phyloP scores from a whole-genome alignment of 106 monocot species.

The Dendrobium catenatum region DNA sequence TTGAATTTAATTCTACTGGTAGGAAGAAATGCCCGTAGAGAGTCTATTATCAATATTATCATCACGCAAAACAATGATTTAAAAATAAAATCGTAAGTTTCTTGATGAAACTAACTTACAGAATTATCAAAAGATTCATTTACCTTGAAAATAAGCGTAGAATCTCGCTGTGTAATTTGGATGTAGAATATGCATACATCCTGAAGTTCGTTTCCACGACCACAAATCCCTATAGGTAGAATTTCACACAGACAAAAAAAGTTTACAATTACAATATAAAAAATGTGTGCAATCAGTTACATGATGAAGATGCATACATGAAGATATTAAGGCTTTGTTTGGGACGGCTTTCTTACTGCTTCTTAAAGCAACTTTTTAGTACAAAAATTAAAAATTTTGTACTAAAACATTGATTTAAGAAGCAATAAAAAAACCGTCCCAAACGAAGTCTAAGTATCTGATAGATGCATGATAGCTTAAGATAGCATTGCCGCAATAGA shows the following conservation, averaged over 20 bases:
- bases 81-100: neutral
- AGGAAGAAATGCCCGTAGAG: neutral
- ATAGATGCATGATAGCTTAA: neutral
- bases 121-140: neutral
- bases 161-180: constrained; percentile 91
- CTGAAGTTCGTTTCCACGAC: constrained; percentile 99
- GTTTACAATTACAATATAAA: neutral
- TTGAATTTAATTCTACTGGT: neutral
- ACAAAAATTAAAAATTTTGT: too few relatives aligned
- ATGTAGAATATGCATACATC: constrained; percentile 91
- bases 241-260: neutral
- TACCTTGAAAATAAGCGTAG: constrained; percentile 94
- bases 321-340: neutral
- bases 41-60: neutral
- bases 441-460: neutral
- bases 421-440: too few relatives aligned
- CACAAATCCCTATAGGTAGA: constrained; percentile 73
- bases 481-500: neutral
- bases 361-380: too few relatives aligned
- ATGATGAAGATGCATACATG: neutral
- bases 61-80: neutral
- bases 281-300: neutral
- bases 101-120: neutral
- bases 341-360: too few relatives aligned
- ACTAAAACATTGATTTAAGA: too few relatives aligned